Evolutionary conservation across 768 basidiomycete genomes (phyloP), one percentile per base, ranked within the genome.

Genomic region (Phlebiopsis gigantea): DNA sequence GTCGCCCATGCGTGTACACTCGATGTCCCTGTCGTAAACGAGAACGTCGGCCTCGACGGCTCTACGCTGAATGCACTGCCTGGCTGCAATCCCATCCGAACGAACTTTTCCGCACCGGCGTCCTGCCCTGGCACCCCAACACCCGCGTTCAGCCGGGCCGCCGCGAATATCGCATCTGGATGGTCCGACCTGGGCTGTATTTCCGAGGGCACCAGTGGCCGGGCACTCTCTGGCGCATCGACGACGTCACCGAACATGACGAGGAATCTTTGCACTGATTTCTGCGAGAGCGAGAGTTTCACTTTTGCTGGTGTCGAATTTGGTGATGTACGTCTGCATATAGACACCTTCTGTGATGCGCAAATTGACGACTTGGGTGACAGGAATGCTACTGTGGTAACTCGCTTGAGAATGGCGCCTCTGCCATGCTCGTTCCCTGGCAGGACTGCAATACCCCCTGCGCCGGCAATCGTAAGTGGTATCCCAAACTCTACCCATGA

Each of bases 251-350:
- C 46, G 39, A 62, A 62, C 62, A 66, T 66, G 65, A 64, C 63
- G 5, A 43, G 31, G 42, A 59, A 55, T 31, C 39, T 26, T 31
- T 66, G 65, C 45, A 63, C 63, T 14, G 46, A 39, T 45, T 66
- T 59, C 63, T 66, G 65, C 50, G 58, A 42, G n/a, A 47, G 55
- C 61, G 53, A 63, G 60, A 60, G 60, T 50, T 69, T 62, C 63
- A 53, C 42, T 47, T 58, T 63, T 43, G 68, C 66, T 12, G 68
- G 66, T 25, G 57, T 61, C 46, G 68, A 69, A 58, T 69, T 61
- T 57, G 51, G 61, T 39, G 62, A 64, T 54, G 65, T 39, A 17
- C 12, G 34, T 39, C 34, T 9, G 17, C 59, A 26, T 49, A 19
- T n/a, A 15, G 2, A 6, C 25, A 22, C 4, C 25, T 3, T 15